These are phyloP conservation scores for Gossypium schwendimanii DNA, from an alignment of 441 rosid genomes.

Conservation along the genomic window DNA sequence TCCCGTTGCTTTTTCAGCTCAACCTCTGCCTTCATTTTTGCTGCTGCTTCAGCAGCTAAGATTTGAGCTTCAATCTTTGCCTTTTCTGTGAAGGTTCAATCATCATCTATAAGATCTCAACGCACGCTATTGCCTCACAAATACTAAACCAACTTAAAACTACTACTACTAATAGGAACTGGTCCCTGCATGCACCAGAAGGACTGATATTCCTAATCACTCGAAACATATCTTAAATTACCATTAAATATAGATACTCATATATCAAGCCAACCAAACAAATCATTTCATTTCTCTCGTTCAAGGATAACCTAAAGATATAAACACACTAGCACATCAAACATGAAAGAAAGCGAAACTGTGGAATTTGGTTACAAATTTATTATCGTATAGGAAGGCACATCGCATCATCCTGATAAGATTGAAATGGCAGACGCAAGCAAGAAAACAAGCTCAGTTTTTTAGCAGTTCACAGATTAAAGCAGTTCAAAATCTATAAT, in stretches of 20 bases:
- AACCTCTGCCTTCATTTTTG: constrained; percentile 36
- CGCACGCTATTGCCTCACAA: neutral
- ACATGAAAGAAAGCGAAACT: neutral
- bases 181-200: neutral
- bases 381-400: neutral
- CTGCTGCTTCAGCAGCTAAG: constrained; percentile 58
- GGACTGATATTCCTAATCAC: neutral
- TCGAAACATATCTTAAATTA: neutral
- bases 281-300: neutral
- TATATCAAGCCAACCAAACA: neutral
- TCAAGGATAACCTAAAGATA: neutral
- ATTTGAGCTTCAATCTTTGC: constrained; percentile 64
- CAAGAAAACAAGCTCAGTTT: neutral
- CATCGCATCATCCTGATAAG: neutral
- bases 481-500: neutral
- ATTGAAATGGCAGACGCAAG: neutral
- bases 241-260: neutral
- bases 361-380: neutral
- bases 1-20: constrained; percentile 54
- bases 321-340: neutral
- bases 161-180: neutral
- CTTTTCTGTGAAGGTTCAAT: constrained; percentile 39
- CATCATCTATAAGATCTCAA: neutral
- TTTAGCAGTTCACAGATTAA: neutral
- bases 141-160: neutral